Evolutionary conservation across 306 rosid genomes (phyloP).

Genomic region (Rosa rugosa): DNA sequence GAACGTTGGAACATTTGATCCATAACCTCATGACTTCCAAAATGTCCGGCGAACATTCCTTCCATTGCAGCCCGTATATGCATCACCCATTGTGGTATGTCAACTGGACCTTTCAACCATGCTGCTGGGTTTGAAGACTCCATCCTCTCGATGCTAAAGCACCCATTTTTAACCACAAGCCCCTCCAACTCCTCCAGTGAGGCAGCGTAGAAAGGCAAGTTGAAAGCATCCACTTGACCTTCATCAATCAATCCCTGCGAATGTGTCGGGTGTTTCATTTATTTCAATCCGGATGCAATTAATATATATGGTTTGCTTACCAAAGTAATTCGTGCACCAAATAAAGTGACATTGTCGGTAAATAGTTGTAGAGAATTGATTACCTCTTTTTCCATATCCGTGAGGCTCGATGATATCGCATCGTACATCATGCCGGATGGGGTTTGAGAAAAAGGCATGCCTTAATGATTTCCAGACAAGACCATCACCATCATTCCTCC

Average conservation of each 20-base stretch:
- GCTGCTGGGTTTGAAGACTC: conserved; percentile 42
- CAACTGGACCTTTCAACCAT: conserved; percentile 35
- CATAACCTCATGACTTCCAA: conserved; percentile 24
- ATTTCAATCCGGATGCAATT: neutral
- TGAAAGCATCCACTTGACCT: conserved; percentile 50
- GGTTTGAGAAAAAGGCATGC: conserved; percentile 21
- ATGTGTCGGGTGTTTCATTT: neutral
- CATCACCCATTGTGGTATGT: conserved; percentile 16
- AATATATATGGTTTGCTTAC: too few species aligned
- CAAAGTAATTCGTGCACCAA: neutral
- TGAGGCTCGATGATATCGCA: conserved; percentile 28
- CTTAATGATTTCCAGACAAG: conserved; percentile 32
- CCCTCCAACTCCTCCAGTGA: conserved; percentile 40
- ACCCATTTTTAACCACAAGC: conserved; percentile 44
- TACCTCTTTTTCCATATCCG: conserved; percentile 56
- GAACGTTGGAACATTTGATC: conserved; percentile 41
- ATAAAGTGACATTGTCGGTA: neutral
- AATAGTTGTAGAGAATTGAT: neutral
- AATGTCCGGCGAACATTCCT: conserved; percentile 37
- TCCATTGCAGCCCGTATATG: conserved; percentile 57
- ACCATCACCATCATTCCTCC: conserved; percentile 47
- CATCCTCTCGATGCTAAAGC: conserved; percentile 42
- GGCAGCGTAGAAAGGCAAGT: conserved; percentile 49
- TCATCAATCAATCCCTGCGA: conserved; percentile 44
- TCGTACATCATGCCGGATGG: conserved; percentile 29